These are phyloP conservation scores for Macaranga tanarius DNA, from an alignment of 441 rosid species.

Conservation along the genomic window DNA sequence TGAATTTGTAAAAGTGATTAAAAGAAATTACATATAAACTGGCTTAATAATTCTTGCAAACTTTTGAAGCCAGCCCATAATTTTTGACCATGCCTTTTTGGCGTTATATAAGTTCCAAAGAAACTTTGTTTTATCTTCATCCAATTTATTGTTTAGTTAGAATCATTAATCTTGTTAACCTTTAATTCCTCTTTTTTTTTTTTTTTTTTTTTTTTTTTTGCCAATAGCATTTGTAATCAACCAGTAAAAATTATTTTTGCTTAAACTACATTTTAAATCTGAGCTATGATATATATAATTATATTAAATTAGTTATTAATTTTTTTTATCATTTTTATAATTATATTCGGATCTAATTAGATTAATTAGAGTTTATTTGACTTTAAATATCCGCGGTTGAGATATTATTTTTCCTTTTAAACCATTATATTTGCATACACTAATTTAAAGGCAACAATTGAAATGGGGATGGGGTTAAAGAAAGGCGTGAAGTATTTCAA, in stretches of 20 bases:
- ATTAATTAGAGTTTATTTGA: too few relatives aligned
- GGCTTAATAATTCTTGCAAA: constrained; percentile 18
- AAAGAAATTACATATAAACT: background rate
- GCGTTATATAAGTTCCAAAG: background rate
- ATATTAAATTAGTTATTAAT: too few relatives aligned
- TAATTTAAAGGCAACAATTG: constrained; percentile 18
- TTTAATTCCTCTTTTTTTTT: constrained; percentile 12
- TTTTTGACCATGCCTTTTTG: constrained; percentile 27
- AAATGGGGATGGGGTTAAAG: constrained; percentile 5
- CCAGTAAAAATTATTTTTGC: too few relatives aligned
- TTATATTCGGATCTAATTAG: too few relatives aligned
- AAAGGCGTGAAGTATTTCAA: background rate
- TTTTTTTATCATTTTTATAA: too few relatives aligned
- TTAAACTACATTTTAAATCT: too few relatives aligned
- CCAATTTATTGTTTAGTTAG: background rate
- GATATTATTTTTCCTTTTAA: too few relatives aligned
- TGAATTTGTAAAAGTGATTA: constrained; percentile 19
- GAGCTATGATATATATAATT: too few relatives aligned
- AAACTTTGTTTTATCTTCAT: background rate
- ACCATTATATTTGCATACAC: too few relatives aligned
- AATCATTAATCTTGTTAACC: constrained; percentile 7
- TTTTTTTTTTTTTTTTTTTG: constrained; percentile 1
- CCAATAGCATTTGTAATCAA: too few relatives aligned
- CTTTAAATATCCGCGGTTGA: too few relatives aligned
- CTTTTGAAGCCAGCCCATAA: constrained; percentile 32